Conservation (phyloP, 257 asterid genomes). For the Nicotiana sylvestris region DNA sequence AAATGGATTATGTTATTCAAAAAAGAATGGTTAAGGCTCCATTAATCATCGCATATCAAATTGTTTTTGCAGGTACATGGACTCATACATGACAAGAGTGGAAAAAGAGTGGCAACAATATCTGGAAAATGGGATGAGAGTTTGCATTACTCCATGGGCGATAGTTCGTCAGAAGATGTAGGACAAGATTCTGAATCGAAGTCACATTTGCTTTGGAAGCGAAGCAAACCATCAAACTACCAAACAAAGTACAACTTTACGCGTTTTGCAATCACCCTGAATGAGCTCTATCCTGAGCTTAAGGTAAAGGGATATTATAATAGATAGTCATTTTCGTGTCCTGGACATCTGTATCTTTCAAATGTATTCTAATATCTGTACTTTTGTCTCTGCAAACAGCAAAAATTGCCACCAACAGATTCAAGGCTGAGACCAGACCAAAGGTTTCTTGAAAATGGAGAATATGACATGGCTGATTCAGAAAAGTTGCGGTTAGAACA, state of each 20-base stretch:
- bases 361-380: not conserved
- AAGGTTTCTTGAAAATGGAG: constrained; percentile 29
- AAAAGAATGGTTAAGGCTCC: not conserved
- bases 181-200: constrained; percentile 9
- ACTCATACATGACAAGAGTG: constrained; percentile 15
- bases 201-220: constrained; percentile 25
- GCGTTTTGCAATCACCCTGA: constrained; percentile 22
- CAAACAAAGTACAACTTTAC: constrained; percentile 24
- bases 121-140: constrained; percentile 27
- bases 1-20: not conserved
- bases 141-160: constrained; percentile 14
- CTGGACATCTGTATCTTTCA: not conserved
- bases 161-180: constrained; percentile 4
- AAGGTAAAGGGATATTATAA: constrained; percentile 13
- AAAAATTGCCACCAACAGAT: constrained; percentile 27
- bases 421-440: constrained; percentile 33
- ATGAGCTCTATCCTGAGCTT: constrained; percentile 23
- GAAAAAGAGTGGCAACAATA: constrained; percentile 17
- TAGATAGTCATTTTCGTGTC: not conserved
- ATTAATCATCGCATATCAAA: not conserved
- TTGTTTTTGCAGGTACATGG: constrained; percentile 18
- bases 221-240: constrained; percentile 17
- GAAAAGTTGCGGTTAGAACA: constrained; percentile 27
- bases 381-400: constrained; percentile 4
- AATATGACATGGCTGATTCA: constrained; percentile 25